Conservation (phyloP, 495 filamentous ascomycete species). For the Penicillium atrosanguineum region DNA sequence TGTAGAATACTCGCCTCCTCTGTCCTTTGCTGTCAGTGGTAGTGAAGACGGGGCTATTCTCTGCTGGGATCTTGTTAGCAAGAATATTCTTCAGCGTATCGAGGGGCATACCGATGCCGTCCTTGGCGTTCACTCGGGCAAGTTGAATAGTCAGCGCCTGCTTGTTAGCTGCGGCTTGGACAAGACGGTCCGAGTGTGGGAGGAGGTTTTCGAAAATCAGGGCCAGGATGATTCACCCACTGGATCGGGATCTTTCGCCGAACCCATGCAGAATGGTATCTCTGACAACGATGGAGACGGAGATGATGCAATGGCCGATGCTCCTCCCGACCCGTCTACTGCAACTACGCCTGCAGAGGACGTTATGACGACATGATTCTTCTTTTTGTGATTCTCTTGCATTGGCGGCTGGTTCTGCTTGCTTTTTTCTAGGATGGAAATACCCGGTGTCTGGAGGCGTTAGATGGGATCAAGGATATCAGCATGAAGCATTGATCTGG, state of each 20-base stretch:
- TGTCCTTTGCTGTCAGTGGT: constrained; percentile 68
- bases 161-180: constrained; percentile 66
- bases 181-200: constrained; percentile 63
- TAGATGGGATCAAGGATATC: not conserved
- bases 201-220: constrained; percentile 33
- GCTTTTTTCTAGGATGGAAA: constrained; percentile 18
- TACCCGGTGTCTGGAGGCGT: constrained; percentile 28
- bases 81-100: constrained; percentile 71
- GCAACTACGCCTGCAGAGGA: constrained; percentile 21
- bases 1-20: constrained; percentile 28
- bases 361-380: constrained; percentile 26
- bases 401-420: constrained; percentile 13
- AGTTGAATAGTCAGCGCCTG: constrained; percentile 33
- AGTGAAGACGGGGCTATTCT: constrained; percentile 85
- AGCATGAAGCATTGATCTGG: not conserved
- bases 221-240: constrained; percentile 3
- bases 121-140: constrained; percentile 71
- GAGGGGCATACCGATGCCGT: constrained; percentile 78
- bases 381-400: constrained; percentile 11
- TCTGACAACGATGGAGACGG: constrained; percentile 11
- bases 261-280: constrained; percentile 2
- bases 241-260: not conserved
- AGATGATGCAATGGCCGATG: constrained; percentile 24
- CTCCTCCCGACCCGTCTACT: constrained; percentile 13
- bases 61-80: constrained; percentile 86